These are phyloP conservation scores for Biscogniauxia sp. DNA, from an alignment of 2,329 filamentous ascomycete species.

Conservation along the genomic window DNA sequence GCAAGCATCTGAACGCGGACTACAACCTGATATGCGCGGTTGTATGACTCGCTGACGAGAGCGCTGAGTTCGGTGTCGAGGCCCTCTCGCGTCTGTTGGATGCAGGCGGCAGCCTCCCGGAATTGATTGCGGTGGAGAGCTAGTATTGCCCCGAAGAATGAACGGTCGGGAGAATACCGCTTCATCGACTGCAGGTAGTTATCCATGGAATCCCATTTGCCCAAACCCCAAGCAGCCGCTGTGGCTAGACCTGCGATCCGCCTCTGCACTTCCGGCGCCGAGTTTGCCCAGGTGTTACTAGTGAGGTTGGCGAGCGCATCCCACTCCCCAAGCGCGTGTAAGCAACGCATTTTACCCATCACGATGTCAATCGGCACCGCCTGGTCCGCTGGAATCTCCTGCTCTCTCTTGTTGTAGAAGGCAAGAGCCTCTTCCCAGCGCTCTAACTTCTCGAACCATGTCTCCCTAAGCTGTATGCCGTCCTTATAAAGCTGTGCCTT, in stretches of 20 bases:
- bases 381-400: slow-evolving; percentile 58
- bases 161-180: slow-evolving; percentile 85
- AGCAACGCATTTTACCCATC: slow-evolving; percentile 99
- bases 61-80: slow-evolving; percentile 95
- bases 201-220: slow-evolving; percentile 98
- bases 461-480: slow-evolving; percentile 89
- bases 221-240: slow-evolving; percentile 91
- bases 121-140: slow-evolving; percentile 95
- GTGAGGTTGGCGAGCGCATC: slow-evolving; percentile 85
- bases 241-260: slow-evolving; percentile 91
- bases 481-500: slow-evolving; percentile 96
- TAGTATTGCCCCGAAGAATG: slow-evolving; percentile 96
- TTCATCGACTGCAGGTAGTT: slow-evolving; percentile 96
- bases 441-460: slow-evolving; percentile 98
- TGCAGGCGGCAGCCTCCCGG: slow-evolving; percentile 81
- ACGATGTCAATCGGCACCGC: slow-evolving; percentile 81
- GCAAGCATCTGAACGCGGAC: slow-evolving; percentile 99
- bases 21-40: slow-evolving; percentile 94
- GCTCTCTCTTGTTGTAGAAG: slow-evolving; percentile 86
- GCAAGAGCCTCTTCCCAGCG: slow-evolving; percentile 95
- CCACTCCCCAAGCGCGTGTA: slow-evolving; percentile 97
- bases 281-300: slow-evolving; percentile 91
- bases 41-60: slow-evolving; percentile 96
- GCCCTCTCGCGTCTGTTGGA: slow-evolving; percentile 87
- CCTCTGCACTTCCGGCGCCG: slow-evolving; percentile 80